Conservation (phyloP, 2,329 filamentous ascomycete genomes). For the Neonectria punicea region DNA sequence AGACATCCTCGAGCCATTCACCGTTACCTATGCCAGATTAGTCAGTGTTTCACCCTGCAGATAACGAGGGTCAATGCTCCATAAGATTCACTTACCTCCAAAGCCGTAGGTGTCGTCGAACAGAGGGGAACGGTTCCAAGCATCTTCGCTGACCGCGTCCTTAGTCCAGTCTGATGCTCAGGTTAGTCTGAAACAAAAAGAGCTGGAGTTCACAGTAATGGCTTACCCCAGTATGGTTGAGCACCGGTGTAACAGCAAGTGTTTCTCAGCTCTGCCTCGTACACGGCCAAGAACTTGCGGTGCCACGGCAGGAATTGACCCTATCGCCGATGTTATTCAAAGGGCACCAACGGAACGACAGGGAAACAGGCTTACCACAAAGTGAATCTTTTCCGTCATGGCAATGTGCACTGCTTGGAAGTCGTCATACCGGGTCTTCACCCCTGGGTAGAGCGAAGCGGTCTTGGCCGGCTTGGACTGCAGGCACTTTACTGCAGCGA, state of each 20-base stretch:
- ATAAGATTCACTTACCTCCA: slow-evolving; percentile 7
- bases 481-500: slow-evolving; percentile 11
- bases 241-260: slow-evolving; percentile 13
- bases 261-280: slow-evolving; percentile 9
- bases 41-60: not conserved
- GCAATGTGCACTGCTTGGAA: slow-evolving; percentile 18
- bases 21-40: slow-evolving; percentile 2
- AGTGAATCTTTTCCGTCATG: slow-evolving; percentile 12
- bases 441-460: slow-evolving; percentile 13
- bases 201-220: not conserved
- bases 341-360: not conserved
- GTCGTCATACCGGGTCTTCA: slow-evolving; percentile 16
- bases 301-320: slow-evolving; percentile 19
- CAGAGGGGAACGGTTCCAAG: slow-evolving; percentile 12
- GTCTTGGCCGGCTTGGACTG: slow-evolving; percentile 19
- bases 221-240: slow-evolving; percentile 12
- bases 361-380: not conserved
- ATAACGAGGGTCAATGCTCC: not conserved
- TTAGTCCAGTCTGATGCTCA: slow-evolving; percentile 5
- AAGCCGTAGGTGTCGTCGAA: slow-evolving; percentile 13
- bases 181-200: not conserved
- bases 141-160: slow-evolving; percentile 7
- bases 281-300: slow-evolving; percentile 12
- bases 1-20: slow-evolving; percentile 8
- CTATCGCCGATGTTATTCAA: slow-evolving; percentile 4